A percentile compares a stretch with the other conserved stretches of the same genome.
Conservation (phyloP, 2,329 filamentous ascomycete genomes). For the Ophiostoma ulmi region DNA sequence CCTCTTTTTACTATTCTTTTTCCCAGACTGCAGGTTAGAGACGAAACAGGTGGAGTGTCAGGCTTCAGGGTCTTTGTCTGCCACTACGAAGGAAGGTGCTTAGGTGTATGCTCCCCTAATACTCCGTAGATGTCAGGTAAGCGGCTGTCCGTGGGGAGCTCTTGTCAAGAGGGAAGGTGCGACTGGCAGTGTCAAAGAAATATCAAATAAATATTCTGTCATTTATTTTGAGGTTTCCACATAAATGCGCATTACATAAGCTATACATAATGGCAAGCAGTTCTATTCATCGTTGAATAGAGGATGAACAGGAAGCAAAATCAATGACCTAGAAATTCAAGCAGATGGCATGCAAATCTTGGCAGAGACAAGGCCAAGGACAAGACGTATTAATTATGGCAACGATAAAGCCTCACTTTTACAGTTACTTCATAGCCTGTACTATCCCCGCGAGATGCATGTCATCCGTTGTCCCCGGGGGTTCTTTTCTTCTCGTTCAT, state of each 20-base stretch:
- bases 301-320: too few relatives aligned
- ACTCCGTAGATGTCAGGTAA: background rate
- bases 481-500: too few relatives aligned
- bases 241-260: background rate
- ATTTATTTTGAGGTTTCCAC: background rate
- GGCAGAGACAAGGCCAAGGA: too few relatives aligned
- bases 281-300: background rate
- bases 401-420: too few relatives aligned
- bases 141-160: background rate
- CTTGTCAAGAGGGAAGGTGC: background rate
- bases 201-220: too few relatives aligned
- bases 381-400: too few relatives aligned
- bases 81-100: too few relatives aligned
- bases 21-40: background rate
- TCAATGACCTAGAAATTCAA: too few relatives aligned
- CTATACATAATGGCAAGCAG: background rate
- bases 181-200: background rate
- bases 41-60: constrained; percentile 1
- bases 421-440: too few relatives aligned
- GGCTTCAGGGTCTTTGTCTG: constrained; percentile 1
- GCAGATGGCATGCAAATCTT: too few relatives aligned
- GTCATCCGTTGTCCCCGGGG: too few relatives aligned
- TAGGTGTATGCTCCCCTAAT: background rate
- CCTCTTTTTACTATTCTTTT: background rate
- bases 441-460: too few relatives aligned